Evolutionary conservation across 805 yeast genomes (phyloP), one percentile per base, ranked within the genome.

Genomic region (Candida takata): DNA sequence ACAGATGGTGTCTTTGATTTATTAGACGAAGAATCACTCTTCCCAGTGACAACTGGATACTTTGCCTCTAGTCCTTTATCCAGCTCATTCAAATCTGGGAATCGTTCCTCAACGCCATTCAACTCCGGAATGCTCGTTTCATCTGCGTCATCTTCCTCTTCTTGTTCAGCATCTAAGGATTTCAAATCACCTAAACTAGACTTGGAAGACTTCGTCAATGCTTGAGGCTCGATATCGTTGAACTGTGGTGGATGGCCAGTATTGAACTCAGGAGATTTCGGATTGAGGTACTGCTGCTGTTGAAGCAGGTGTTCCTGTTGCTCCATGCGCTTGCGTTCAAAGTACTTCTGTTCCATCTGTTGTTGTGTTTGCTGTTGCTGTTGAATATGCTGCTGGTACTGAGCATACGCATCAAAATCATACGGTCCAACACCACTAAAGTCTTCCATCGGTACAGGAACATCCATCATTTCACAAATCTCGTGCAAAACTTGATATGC

Each of bases 401-500:
- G 64, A 24, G 69, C 67, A 42, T 74, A 70, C n/a, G 70, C 74
- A 11, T 69, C 72, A 54, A 74, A 76, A 46, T 74, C 64, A 48
- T 73, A 76, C 3, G 70, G 65, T n/a, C 81, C 84, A 30, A 49
- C 40, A 5, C 63, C 67, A 33, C 59, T 64, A 24, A 52, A 53
- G 35, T 67, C 71, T 28, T 51, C 45, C 21, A 74, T 61, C 3
- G 82, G 79, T 14, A 69, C 63, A 35, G 43, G 40, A 38, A 73
- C 64, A 24, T 75, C 75, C 34, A 76, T 60, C 56, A 87, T 64
- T 30, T 74, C 61, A 55, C 81, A 77, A 24, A 87, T 54, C 46
- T 78, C 84, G 37, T 62, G 57, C 39, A 79, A 52, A 1, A 90
- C 81, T 59, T 88, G 97, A 45, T 78, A 85, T 13, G 86, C 77